phyloP scores from a whole-genome alignment of 2,329 filamentous ascomycete genomes.

The Bertia moriformis region DNA sequence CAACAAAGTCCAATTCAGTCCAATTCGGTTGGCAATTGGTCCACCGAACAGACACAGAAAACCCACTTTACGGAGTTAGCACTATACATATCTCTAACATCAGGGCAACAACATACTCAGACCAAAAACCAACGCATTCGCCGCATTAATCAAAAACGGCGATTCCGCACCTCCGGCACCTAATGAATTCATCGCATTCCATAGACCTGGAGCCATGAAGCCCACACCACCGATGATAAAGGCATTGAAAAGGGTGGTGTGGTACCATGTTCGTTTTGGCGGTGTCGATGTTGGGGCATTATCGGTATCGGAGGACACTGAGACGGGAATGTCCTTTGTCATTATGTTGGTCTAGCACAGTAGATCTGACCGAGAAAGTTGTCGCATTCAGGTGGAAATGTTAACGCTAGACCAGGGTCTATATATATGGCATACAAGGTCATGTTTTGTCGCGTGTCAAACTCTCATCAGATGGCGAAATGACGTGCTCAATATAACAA shows the following conservation, averaged over 20 bases:
- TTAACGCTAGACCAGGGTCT: too few relatives aligned
- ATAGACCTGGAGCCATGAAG: slow-evolving; percentile 32
- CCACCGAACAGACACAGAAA: slow-evolving; percentile 30
- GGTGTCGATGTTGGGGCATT: slow-evolving; percentile 6
- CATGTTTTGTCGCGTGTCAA: too few relatives aligned
- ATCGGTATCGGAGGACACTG: too few relatives aligned
- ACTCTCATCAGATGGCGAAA: too few relatives aligned
- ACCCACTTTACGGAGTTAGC: slow-evolving; percentile 13
- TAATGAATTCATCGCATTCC: slow-evolving; percentile 38
- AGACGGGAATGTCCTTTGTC: too few relatives aligned
- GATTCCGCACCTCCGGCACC: slow-evolving; percentile 35
- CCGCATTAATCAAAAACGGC: slow-evolving; percentile 33
- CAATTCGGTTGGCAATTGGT: slow-evolving; percentile 31
- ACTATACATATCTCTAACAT: background rate
- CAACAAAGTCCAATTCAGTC: slow-evolving; percentile 26
- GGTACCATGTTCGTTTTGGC: slow-evolving; percentile 26
- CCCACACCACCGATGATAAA: slow-evolving; percentile 35
- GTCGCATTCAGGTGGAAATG: too few relatives aligned
- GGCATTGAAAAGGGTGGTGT: slow-evolving; percentile 34
- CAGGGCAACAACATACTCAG: slow-evolving; percentile 9
- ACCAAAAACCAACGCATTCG: slow-evolving; percentile 33
- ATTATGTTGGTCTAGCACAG: too few relatives aligned
- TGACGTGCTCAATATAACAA: too few relatives aligned
- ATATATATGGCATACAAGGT: too few relatives aligned
- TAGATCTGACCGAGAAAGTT: too few relatives aligned